These are phyloP conservation scores for Kwoniella pini DNA, from an alignment of 768 basidiomycete species.

Conservation along the genomic window DNA sequence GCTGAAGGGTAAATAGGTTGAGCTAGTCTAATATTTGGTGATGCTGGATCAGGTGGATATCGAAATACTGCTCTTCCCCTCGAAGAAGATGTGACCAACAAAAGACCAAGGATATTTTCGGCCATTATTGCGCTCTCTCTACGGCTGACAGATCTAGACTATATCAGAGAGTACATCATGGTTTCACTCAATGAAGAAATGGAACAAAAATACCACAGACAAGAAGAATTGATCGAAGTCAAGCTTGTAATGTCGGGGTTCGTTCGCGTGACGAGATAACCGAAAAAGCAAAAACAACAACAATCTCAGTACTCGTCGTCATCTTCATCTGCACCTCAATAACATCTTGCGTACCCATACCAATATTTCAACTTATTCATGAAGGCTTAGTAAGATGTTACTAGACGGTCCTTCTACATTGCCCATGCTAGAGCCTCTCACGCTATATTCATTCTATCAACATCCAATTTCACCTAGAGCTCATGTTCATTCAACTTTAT, in stretches of 20 bases:
- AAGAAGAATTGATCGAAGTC: no score
- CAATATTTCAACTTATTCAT: no score
- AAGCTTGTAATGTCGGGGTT: background rate
- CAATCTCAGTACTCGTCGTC: background rate
- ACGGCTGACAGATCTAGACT: no score
- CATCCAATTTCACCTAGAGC: conserved; percentile 28
- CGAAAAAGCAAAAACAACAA: background rate
- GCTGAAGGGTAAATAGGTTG: conserved; percentile 60
- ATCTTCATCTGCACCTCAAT: background rate
- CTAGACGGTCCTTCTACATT: conserved; percentile 11
- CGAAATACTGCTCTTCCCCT: conserved; percentile 80
- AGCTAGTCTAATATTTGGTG: conserved; percentile 65
- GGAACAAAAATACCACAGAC: no score
- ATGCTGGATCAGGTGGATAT: conserved; percentile 74
- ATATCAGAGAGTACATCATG: background rate
- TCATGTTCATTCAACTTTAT: conserved; percentile 21
- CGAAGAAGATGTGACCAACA: conserved; percentile 76
- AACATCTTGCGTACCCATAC: no score
- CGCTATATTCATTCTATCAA: conserved; percentile 37
- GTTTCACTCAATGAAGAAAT: background rate
- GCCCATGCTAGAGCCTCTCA: conserved; percentile 15
- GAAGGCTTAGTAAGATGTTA: no score
- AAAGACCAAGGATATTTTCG: conserved; percentile 66
- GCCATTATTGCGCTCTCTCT: no score
- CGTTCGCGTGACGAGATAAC: background rate